Evolutionary conservation across 2,329 filamentous ascomycete genomes (phyloP).

Genomic region (Aspergillus fructus): DNA sequence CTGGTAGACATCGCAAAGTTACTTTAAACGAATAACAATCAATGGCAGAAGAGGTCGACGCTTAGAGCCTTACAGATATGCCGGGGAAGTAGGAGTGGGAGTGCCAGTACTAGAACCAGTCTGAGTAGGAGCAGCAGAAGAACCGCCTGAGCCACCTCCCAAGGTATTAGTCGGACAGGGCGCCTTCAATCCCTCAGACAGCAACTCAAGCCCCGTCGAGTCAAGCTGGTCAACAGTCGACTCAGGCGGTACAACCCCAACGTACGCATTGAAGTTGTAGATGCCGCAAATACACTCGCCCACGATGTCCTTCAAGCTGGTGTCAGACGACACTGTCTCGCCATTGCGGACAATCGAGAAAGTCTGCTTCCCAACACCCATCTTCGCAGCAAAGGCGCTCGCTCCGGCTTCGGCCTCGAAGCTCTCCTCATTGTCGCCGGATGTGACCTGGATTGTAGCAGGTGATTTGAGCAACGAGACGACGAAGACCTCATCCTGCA

Average conservation of each 20-base stretch:
- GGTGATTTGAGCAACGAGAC: conserved; percentile 51
- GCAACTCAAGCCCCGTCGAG: conserved; percentile 30
- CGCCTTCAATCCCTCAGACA: conserved; percentile 30
- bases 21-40: not conserved
- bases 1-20: not conserved
- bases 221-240: conserved; percentile 36
- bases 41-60: not conserved
- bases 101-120: too few species aligned
- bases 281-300: conserved; percentile 50
- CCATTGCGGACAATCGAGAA: conserved; percentile 48
- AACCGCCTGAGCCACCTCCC: not conserved
- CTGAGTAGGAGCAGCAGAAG: not conserved
- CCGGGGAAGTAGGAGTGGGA: too few species aligned
- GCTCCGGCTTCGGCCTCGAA: conserved; percentile 50
- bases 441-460: conserved; percentile 47
- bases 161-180: conserved; percentile 31
- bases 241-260: conserved; percentile 49
- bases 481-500: conserved; percentile 54
- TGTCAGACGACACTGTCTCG: conserved; percentile 45
- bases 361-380: conserved; percentile 49
- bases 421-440: conserved; percentile 43
- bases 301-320: conserved; percentile 52
- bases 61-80: not conserved
- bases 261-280: conserved; percentile 60
- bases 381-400: conserved; percentile 45